Percentiles rank a stretch among this genome's conserved stretches.
These are phyloP conservation scores for Symbiodinium pilosum DNA, from an alignment of 73 alveolate species.

Conservation along the genomic window DNA sequence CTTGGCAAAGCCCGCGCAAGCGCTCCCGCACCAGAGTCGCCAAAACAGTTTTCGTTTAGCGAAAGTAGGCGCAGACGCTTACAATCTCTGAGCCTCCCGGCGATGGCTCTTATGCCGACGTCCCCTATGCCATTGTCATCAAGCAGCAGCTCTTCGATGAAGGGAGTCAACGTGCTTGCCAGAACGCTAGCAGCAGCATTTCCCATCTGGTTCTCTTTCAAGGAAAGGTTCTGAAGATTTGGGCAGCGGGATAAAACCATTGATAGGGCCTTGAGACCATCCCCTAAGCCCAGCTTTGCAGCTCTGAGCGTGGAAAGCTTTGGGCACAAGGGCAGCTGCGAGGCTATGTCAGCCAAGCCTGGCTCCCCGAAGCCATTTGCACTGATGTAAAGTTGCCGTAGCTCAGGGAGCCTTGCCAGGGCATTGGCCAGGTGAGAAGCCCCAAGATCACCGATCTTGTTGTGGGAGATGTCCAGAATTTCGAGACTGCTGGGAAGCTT, in stretches of 20 bases:
- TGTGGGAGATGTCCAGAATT: constrained; percentile 37
- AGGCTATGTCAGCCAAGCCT: neutral
- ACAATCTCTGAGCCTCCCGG: neutral
- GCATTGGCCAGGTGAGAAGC: neutral
- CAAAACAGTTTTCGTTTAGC: constrained; percentile 5
- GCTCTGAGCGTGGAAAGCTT: neutral
- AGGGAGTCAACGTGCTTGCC: neutral
- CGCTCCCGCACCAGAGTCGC: neutral
- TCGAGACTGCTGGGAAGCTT: neutral
- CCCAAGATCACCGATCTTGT: constrained; percentile 21
- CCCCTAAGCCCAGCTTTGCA: neutral
- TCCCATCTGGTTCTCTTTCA: constrained; percentile 15
- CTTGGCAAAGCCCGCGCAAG: constrained; percentile 9
- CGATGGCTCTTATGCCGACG: constrained; percentile 9
- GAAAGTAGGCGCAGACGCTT: neutral
- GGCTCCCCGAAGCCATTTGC: constrained; percentile 26
- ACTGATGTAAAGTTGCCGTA: constrained; percentile 39
- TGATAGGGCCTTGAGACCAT: neutral
- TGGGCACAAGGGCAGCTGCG: neutral
- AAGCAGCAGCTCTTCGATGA: constrained; percentile 30
- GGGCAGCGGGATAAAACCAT: neutral
- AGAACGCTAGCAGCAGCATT: neutral
- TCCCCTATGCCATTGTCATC: constrained; percentile 64
- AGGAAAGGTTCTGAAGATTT: neutral
- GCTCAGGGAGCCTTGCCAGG: neutral